Evolutionary conservation across 257 asterid genomes (phyloP).

Genomic region (Lavandula angustifolia): DNA sequence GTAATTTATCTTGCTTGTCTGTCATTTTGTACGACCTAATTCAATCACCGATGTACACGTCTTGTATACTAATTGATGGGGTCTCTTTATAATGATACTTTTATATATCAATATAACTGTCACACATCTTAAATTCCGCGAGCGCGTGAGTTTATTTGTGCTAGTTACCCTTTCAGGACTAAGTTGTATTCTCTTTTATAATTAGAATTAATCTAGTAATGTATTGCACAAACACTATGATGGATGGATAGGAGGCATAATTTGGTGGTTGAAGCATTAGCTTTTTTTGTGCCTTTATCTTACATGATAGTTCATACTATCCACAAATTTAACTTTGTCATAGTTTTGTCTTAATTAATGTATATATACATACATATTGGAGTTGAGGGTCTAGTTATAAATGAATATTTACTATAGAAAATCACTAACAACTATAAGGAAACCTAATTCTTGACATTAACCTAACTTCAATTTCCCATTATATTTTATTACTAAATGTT

Average conservation of each 20-base stretch:
- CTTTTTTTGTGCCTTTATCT: slow-evolving; percentile 16
- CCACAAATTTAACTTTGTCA: slow-evolving; percentile 4
- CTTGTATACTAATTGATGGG: not conserved
- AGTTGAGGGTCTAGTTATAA: not conserved
- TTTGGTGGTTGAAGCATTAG: slow-evolving; percentile 44
- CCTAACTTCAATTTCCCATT: not conserved
- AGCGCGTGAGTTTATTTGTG: not conserved
- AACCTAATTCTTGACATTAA: slow-evolving; percentile 16
- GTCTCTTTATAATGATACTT: not conserved
- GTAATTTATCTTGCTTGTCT: slow-evolving; percentile 46
- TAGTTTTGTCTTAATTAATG: no score
- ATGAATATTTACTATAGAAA: not conserved
- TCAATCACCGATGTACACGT: slow-evolving; percentile 12
- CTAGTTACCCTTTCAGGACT: no score
- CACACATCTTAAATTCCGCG: slow-evolving; percentile 2
- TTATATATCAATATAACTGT: not conserved
- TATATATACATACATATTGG: not conserved
- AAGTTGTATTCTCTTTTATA: not conserved
- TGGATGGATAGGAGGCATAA: slow-evolving; percentile 35
- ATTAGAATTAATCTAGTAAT: not conserved
- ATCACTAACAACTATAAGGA: not conserved
- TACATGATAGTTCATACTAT: not conserved
- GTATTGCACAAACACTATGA: slow-evolving; percentile 1
- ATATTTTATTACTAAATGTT: no score
- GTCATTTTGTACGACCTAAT: slow-evolving; percentile 33